Base-by-base conservation (phyloP, 2,329 filamentous ascomycete species). In the Beauveria bassiana region DNA sequence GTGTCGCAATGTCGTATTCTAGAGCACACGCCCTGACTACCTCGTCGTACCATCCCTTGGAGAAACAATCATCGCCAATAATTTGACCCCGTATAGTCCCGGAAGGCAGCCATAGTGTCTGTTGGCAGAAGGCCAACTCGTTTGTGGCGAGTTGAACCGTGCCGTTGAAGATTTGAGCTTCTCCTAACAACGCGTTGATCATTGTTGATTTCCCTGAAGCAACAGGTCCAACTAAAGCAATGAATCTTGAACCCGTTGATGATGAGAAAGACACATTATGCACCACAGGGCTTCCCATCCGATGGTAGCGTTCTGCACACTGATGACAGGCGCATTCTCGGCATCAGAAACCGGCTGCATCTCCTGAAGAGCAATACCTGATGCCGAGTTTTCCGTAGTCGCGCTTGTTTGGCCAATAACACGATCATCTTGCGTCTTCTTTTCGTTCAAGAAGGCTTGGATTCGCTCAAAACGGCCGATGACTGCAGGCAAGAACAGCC, bases 241-340 rank as follows among this genome's bases (percentile, higher is more conserved):
- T 22, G 50, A 58, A 50, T 52, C 43, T 45, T 62, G 49, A 43
- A 61, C 6, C 55, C 26, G 34, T 16, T 49, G 55, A 40, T 40
- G 53, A 60, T 49, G 38, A 46, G 51, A 64, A 60, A 49, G 51
- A 55, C 52, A 61, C 45, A 53, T 64, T 50, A 54, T 62, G 60
- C 34, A 64, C 43, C 51, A 60, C 61, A 49, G 56, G 34, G 38
- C 53, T 59, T 53, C 60, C 53, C 59, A 61, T 54, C 55, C 59
- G 26, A 58, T 54, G 46, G 40, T 60, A 54, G 62, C 58, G 46
- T 55, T 53, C 40, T 53, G 45, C 31, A 63, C 58, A 59, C 46
- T 52, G 59, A 61, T 51, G 40, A 60, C 31, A 61, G 51, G 24
- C 42, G 50, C 61, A 54, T 40, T 55, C 28, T 49, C 56, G 26